Conservation (phyloP, 139 green algal species). For the Tetratostichococcus sp. region DNA sequence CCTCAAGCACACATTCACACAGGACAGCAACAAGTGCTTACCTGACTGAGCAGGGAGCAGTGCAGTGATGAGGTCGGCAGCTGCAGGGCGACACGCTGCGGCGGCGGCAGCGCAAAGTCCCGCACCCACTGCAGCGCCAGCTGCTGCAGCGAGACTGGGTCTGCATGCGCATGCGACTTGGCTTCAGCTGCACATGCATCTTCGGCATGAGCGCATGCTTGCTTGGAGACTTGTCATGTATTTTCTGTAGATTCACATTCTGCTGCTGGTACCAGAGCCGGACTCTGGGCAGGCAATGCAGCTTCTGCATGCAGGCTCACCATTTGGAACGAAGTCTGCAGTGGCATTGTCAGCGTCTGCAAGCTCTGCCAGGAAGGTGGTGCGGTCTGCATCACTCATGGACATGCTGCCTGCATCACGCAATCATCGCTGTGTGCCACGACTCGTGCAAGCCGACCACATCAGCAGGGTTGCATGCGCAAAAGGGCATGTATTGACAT, state of each 20-base stretch:
- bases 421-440: no score
- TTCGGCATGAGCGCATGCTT: no score
- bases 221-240: no score
- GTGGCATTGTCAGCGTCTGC: background rate
- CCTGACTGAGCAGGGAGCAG: background rate
- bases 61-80: background rate
- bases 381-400: background rate
- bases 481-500: no score
- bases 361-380: background rate
- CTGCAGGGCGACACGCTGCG: background rate
- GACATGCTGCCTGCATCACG: background rate
- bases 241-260: no score
- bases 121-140: background rate
- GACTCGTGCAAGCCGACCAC: no score
- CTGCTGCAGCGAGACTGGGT: background rate
- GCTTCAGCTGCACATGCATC: background rate
- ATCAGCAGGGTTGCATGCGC: no score
- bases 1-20: no score
- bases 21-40: no score
- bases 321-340: background rate
- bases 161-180: background rate
- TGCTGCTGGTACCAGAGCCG: no score
- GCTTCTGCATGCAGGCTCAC: background rate
- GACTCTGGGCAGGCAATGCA: no score
- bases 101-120: background rate